Conservation (phyloP, 1,284 basidiomycete genomes). For the Ustilago xerochloae region DNA sequence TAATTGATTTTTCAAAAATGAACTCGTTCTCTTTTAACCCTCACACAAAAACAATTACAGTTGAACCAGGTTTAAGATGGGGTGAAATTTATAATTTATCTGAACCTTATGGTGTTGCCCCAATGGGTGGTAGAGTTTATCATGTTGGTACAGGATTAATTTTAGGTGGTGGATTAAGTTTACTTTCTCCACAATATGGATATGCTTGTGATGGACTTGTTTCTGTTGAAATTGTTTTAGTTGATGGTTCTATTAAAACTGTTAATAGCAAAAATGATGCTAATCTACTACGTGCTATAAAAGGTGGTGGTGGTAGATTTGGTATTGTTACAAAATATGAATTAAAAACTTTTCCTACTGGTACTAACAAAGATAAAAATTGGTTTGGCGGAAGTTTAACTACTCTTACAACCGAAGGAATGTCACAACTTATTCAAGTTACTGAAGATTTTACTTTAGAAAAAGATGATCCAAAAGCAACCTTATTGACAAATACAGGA, state of each 20-base stretch:
- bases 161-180: constrained; percentile 46
- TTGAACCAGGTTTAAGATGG: constrained; percentile 42
- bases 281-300: constrained; percentile 37
- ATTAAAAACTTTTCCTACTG: constrained; percentile 19
- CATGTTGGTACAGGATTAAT: constrained; percentile 49
- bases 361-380: constrained; percentile 12
- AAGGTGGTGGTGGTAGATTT: constrained; percentile 48
- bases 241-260: constrained; percentile 12
- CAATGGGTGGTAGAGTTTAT: constrained; percentile 40
- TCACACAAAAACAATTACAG: neutral
- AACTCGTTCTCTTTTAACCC: constrained; percentile 24
- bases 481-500: constrained; percentile 27
- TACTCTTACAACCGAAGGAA: neutral
- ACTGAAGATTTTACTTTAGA: constrained; percentile 26
- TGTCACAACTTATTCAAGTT: constrained; percentile 11
- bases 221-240: constrained; percentile 23
- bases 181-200: constrained; percentile 36
- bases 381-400: constrained; percentile 39
- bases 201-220: constrained; percentile 45
- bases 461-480: constrained; percentile 27
- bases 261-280: constrained; percentile 13
- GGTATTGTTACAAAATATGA: constrained; percentile 52
- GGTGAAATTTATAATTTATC: constrained; percentile 32
- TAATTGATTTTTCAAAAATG: constrained; percentile 41
- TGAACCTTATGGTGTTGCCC: constrained; percentile 15